These are phyloP conservation scores for Fusarium agapanthi DNA, from an alignment of 2,329 filamentous ascomycete genomes.

Conservation along the genomic window DNA sequence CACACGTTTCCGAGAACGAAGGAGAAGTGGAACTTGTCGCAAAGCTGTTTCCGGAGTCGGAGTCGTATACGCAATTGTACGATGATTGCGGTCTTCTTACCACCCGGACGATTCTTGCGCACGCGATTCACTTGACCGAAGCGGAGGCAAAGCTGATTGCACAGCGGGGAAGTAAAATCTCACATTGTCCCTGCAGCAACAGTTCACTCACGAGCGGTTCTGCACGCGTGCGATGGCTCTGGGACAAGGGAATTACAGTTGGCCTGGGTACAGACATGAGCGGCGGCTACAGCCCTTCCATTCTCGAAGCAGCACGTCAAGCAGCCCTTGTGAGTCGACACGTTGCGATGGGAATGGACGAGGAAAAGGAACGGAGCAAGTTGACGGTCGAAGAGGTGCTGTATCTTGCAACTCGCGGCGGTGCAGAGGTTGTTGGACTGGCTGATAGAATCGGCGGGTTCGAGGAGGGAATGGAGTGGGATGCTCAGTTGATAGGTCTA, in stretches of 20 bases:
- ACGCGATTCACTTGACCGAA: conserved; percentile 79
- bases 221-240: conserved; percentile 76
- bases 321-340: conserved; percentile 81
- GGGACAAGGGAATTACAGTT: conserved; percentile 78
- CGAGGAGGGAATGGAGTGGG: conserved; percentile 87
- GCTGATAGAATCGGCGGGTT: conserved; percentile 79
- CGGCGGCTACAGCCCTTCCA: conserved; percentile 83
- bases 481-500: conserved; percentile 84
- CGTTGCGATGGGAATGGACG: conserved; percentile 63
- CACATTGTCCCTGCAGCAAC: conserved; percentile 90
- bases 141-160: conserved; percentile 74
- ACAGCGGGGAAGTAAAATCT: conserved; percentile 69
- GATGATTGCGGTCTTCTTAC: conserved; percentile 76
- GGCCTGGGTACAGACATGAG: conserved; percentile 92
- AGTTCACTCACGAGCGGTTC: conserved; percentile 81
- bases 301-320: conserved; percentile 85
- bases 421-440: conserved; percentile 82
- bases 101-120: conserved; percentile 80
- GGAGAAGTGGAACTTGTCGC: conserved; percentile 77
- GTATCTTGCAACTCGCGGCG: conserved; percentile 87
- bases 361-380: conserved; percentile 63
- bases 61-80: conserved; percentile 81
- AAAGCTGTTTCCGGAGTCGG: conserved; percentile 70
- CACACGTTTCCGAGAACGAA: conserved; percentile 87
- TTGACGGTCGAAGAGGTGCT: conserved; percentile 86